phyloP scores from a whole-genome alignment of 768 basidiomycete genomes.

The Boletus rubropictus region DNA sequence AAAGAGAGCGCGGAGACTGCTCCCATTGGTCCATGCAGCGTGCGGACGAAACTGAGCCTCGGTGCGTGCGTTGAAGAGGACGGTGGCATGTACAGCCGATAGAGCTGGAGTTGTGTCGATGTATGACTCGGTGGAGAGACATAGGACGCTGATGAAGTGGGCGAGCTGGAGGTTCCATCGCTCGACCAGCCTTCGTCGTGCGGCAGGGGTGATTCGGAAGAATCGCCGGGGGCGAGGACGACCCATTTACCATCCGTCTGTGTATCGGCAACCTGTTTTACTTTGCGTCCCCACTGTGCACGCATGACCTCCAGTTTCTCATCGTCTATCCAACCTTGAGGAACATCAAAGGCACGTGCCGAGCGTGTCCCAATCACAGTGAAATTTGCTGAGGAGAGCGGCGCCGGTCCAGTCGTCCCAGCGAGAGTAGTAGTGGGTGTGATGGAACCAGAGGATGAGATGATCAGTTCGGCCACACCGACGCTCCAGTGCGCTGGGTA shows the following conservation, averaged over 20 bases:
- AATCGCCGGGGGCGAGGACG: slow-evolving; percentile 60
- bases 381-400: slow-evolving; percentile 32
- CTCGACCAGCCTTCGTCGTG: slow-evolving; percentile 12
- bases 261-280: slow-evolving; percentile 60
- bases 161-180: slow-evolving; percentile 17
- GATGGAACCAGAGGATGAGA: slow-evolving; percentile 34
- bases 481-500: slow-evolving; percentile 79
- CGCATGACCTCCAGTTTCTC: slow-evolving; percentile 55
- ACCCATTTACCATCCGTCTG: slow-evolving; percentile 86
- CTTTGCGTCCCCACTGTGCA: slow-evolving; percentile 76
- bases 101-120: slow-evolving; percentile 61
- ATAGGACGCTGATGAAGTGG: slow-evolving; percentile 23
- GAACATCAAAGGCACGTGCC: slow-evolving; percentile 64
- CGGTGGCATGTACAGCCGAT: slow-evolving; percentile 62
- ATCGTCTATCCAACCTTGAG: slow-evolving; percentile 67
- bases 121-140: slow-evolving; percentile 39
- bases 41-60: slow-evolving; percentile 67
- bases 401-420: slow-evolving; percentile 4
- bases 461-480: slow-evolving; percentile 71
- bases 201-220: slow-evolving; percentile 15
- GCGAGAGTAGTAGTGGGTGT: slow-evolving; percentile 6
- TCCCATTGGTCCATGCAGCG: slow-evolving; percentile 62
- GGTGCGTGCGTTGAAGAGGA: slow-evolving; percentile 47
- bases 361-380: slow-evolving; percentile 55
- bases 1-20: slow-evolving; percentile 63